These are phyloP conservation scores for Grosmannia penicillata DNA, from an alignment of 2,329 filamentous ascomycete genomes.

Conservation along the genomic window DNA sequence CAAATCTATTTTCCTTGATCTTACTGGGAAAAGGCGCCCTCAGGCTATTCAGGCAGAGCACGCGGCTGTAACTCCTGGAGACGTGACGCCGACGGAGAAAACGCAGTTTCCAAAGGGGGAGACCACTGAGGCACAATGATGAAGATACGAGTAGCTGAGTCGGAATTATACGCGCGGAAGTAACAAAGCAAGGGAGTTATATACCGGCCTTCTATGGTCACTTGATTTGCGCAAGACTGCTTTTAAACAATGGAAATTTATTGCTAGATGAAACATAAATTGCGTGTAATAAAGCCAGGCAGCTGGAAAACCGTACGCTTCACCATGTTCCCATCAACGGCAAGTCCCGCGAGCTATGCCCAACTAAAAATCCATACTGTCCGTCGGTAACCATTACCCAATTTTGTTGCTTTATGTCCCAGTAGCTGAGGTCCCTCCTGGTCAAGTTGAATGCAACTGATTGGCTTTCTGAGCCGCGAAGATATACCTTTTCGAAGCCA, in stretches of 20 bases:
- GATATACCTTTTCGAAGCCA: conserved; percentile 54
- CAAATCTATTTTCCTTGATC: conserved; percentile 46
- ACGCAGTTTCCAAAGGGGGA: conserved; percentile 3
- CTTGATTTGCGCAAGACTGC: no score
- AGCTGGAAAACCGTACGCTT: background rate
- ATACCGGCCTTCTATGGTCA: no score
- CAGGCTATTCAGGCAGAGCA: conserved; percentile 10
- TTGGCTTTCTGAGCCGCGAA: conserved; percentile 33
- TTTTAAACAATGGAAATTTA: no score
- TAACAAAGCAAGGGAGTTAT: no score
- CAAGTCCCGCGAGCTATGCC: conserved; percentile 11
- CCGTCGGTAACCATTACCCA: conserved; percentile 23
- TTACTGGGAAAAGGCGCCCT: conserved; percentile 27
- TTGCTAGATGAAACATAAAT: background rate
- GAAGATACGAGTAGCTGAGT: no score
- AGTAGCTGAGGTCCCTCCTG: conserved; percentile 37
- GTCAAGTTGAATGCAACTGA: conserved; percentile 28
- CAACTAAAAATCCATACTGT: conserved; percentile 9
- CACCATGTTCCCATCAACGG: conserved; percentile 9
- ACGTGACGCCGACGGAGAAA: conserved; percentile 11
- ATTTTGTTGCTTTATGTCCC: conserved; percentile 32
- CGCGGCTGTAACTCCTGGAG: conserved; percentile 2
- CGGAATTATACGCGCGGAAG: no score
- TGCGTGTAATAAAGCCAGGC: background rate
- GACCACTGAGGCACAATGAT: background rate